phyloP scores from a whole-genome alignment of 2,329 filamentous ascomycete species.

The Diaporthe sp. region DNA sequence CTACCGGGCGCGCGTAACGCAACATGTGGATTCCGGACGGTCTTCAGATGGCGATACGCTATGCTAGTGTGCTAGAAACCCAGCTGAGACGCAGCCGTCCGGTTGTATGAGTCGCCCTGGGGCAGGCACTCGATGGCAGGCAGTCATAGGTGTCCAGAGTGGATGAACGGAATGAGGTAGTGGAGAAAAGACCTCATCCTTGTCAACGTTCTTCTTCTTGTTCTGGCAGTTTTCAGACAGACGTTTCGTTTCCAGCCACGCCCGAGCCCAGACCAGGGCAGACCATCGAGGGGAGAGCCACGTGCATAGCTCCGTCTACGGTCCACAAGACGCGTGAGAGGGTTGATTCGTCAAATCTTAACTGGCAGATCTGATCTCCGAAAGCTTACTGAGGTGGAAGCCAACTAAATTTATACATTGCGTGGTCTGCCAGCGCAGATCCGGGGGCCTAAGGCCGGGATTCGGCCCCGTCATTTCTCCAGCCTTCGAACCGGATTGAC shows the following conservation, averaged over 20 bases:
- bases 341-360: neutral
- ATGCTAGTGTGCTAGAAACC: neutral
- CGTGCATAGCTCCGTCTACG: slow-evolving; percentile 2
- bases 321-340: neutral
- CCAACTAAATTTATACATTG: neutral
- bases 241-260: neutral
- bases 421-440: neutral
- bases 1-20: slow-evolving; percentile 1
- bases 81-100: slow-evolving; percentile 13
- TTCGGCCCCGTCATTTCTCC: neutral
- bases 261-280: neutral
- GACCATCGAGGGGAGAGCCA: neutral
- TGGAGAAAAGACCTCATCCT: neutral
- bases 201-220: neutral
- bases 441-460: neutral
- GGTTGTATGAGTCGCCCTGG: neutral
- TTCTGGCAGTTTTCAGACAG: neutral
- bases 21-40: neutral
- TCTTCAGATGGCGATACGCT: slow-evolving; percentile 1
- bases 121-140: neutral
- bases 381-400: slow-evolving; percentile 4
- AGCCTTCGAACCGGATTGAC: slow-evolving; percentile 5
- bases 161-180: slow-evolving; percentile 12
- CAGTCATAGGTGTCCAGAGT: neutral
- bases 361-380: slow-evolving; percentile 18